Conservation (phyloP, 768 basidiomycete species). For the Pholiota microspora region DNA sequence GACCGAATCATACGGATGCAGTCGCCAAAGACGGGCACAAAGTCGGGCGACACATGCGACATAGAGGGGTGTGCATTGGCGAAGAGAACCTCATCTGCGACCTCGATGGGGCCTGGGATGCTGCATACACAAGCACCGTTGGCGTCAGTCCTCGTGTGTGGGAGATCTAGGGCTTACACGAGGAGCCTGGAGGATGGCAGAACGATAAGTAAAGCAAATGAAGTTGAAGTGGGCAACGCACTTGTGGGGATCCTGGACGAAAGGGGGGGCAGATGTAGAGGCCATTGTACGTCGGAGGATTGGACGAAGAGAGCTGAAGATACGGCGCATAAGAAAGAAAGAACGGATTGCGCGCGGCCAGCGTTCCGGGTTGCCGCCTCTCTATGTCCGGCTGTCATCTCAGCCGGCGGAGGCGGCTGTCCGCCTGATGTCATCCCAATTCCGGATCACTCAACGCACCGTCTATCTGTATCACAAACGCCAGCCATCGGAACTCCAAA, state of each 20-base stretch:
- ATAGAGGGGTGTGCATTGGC: conserved; percentile 93
- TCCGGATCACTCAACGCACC: conserved; percentile 2
- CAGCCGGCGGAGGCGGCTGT: conserved; percentile 20
- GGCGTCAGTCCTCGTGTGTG: conserved; percentile 4
- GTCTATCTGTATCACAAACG: neutral
- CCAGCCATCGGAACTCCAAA: too few relatives aligned
- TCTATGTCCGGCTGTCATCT: conserved; percentile 19
- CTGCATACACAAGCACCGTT: conserved; percentile 27
- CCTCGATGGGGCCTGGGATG: conserved; percentile 65
- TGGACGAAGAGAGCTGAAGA: conserved; percentile 10
- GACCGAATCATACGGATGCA: conserved; percentile 82
- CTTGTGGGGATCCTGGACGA: conserved; percentile 36
- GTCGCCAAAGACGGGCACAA: conserved; percentile 85
- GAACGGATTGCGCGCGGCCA: conserved; percentile 8
- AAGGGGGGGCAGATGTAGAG: conserved; percentile 11
- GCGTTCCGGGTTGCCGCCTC: conserved; percentile 10
- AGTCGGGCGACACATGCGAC: conserved; percentile 88
- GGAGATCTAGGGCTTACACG: conserved; percentile 37
- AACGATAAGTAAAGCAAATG: neutral
- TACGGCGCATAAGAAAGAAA: conserved; percentile 12
- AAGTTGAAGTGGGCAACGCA: conserved; percentile 17
- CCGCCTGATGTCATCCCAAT: conserved; percentile 11
- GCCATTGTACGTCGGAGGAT: conserved; percentile 1
- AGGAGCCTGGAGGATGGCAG: conserved; percentile 36
- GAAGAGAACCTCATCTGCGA: conserved; percentile 70